Base-by-base conservation (phyloP, 2,329 filamentous ascomycete species). In the Pestalotiopsis sp. region DNA sequence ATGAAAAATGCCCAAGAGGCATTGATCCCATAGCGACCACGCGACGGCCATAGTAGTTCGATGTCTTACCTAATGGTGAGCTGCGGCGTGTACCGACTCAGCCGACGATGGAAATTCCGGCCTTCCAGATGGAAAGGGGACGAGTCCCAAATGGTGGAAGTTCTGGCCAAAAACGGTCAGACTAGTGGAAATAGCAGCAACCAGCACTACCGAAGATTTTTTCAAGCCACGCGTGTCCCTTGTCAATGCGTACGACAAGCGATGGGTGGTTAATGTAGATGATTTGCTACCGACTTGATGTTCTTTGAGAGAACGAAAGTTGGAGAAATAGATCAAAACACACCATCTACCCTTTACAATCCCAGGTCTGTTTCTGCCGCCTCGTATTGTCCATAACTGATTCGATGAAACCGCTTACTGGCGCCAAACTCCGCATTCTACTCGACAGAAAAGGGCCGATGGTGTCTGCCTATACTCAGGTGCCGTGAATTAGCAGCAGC, bases 91-190 rank as follows among this genome's bases (percentile, higher is more conserved):
- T 20, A 52, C 11, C 45, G 20, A 20, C 45, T 20, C 17, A 45
- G 13, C 41, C 41, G 41, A 41, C 25, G 25, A 52, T 52, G 45
- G 45, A 52, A 52, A 52, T 52, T 52, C 45, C 45, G 45, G 5
- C 41, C 1, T n/a, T 52, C 23, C 0, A 17, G 12, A 23, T 20
- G 57, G 23, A 59, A 36, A 36, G 57, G 27, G 1, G 57, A 59
- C 57, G 23, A 27, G 20, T 59, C 12, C 13, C 23, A 36, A 27
- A 36, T 20, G 14, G 23, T 36, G 57, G 20, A 17, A 27, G 25
- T 27, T 59, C 57, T 59, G 57, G 57, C 57, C 57, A 59, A 59
- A 59, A 59, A n/a, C 27, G 57, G 57, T 59, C 57, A 36, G 25
- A 17, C 57, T 27, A 36, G 20, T n/a, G 17, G 7, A n/a, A 52